phyloP scores from a whole-genome alignment of 148 eudicot species.

The Hydrangea macrophylla region DNA sequence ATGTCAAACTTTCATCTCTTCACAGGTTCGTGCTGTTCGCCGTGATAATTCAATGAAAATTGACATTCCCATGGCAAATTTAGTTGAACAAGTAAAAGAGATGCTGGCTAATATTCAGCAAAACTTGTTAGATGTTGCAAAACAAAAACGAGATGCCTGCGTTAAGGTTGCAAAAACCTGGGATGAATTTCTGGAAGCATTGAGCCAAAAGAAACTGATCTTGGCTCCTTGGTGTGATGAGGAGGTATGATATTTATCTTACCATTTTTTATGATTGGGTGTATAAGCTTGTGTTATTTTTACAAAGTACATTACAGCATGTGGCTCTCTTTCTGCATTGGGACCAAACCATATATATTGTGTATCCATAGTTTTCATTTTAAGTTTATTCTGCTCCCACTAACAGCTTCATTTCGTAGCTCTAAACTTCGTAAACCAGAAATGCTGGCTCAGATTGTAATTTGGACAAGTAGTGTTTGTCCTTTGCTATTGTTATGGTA shows the following conservation, averaged over 20 bases:
- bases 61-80: constrained; percentile 66
- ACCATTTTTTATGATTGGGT: not conserved
- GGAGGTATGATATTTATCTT: constrained; percentile 62
- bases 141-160: constrained; percentile 80
- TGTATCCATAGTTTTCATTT: too few species aligned
- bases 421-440: too few species aligned
- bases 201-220: constrained; percentile 80
- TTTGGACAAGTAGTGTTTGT: too few species aligned
- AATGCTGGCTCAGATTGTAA: too few species aligned
- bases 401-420: too few species aligned
- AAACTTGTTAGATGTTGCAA: constrained; percentile 66
- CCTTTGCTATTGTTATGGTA: too few species aligned
- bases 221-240: constrained; percentile 99
- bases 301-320: too few species aligned
- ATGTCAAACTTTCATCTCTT: not conserved
- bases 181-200: constrained; percentile 90
- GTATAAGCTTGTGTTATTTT: not conserved
- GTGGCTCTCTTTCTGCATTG: too few species aligned
- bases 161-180: constrained; percentile 66
- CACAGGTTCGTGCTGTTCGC: constrained; percentile 81
- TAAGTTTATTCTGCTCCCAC: too few species aligned
- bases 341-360: too few species aligned
- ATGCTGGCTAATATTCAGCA: constrained; percentile 66
- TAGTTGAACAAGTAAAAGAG: constrained; percentile 55
- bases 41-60: constrained; percentile 74